These are phyloP conservation scores for Globisporangium barbulae DNA, from an alignment of 352 stramenopile species.

Conservation along the genomic window DNA sequence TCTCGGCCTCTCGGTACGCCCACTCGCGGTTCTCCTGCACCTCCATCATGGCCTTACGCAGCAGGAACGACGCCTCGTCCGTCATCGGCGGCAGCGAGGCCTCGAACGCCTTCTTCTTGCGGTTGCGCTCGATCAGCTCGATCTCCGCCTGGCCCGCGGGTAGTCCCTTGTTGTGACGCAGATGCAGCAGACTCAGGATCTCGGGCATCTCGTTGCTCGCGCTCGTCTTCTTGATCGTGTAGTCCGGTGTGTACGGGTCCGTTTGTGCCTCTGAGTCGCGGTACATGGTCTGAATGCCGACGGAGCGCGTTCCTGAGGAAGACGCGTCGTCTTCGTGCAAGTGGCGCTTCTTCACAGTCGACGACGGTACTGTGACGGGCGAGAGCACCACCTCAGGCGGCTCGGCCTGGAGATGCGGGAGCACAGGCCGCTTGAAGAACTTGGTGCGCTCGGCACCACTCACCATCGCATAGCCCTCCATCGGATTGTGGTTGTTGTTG, in stretches of 20 bases:
- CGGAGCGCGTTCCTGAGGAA: constrained; percentile 46
- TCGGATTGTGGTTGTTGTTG: constrained; percentile 27
- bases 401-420: constrained; percentile 86
- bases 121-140: constrained; percentile 88
- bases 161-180: constrained; percentile 68
- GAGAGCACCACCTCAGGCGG: constrained; percentile 86
- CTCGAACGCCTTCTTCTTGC: constrained; percentile 85
- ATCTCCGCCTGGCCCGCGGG: constrained; percentile 84
- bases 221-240: constrained; percentile 65
- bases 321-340: constrained; percentile 25
- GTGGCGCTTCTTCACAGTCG: constrained; percentile 27
- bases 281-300: constrained; percentile 90
- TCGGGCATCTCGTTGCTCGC: constrained; percentile 59
- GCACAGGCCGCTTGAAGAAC: constrained; percentile 87
- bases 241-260: constrained; percentile 92
- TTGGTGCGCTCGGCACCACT: constrained; percentile 80
- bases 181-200: constrained; percentile 73
- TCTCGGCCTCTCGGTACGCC: constrained; percentile 86
- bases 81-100: constrained; percentile 91
- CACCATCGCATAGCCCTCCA: constrained; percentile 41
- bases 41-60: constrained; percentile 92
- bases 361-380: constrained; percentile 31
- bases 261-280: constrained; percentile 93
- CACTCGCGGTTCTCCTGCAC: constrained; percentile 90
- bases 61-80: constrained; percentile 89